Evolutionary conservation across 2,329 filamentous ascomycete species (phyloP), one percentile per base, ranked within the genome.

Genomic region (Exophiala lecanii-corni): DNA sequence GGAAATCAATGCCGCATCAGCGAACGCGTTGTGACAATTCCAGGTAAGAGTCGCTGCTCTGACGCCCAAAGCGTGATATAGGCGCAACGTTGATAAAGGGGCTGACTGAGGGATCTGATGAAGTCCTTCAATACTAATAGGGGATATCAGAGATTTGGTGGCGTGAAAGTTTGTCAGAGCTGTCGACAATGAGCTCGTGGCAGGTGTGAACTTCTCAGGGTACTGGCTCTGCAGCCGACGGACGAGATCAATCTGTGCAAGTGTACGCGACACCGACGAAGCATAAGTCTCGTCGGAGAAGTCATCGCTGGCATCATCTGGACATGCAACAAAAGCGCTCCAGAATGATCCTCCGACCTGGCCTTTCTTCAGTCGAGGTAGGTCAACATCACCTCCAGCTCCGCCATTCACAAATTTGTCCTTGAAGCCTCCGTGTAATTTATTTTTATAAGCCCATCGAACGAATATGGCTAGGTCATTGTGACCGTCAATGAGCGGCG

Each of bases 21-120:
- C 88, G 62, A 85, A 96, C 37, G 73, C 76, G 66, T 95, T 97
- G 64, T 94, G 86, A 66, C 89, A 96, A 63, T 94, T 94, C 71
- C 94, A 91, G 2, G 87, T 95, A 12, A 97, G 70, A 0, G 89
- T 96, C 13, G 83, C 82, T 58, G 96, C 96, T 37, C 88, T 81
- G 4, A 89, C 89, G 2, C 91, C 91, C 2, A 94, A 72, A 2
- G 75, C 70, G 62, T 92, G 73, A 63, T 83, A 95, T 17, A 79
- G 73, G 5, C 91, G 81, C 7, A 97, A 71, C 41, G 81, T 89
- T 30, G 84, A 75, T 17, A 82, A 71, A 1, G 81, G 60, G 12
- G 68, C 54, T 4, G 64, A 86, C 66, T 96, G 95, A 45, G 88
- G 89, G 55, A 97, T 94, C 58, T 95, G 91, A 60, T 97, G 91